phyloP scores from a whole-genome alignment of 345 rosid genomes.

The Turnera subulata region DNA sequence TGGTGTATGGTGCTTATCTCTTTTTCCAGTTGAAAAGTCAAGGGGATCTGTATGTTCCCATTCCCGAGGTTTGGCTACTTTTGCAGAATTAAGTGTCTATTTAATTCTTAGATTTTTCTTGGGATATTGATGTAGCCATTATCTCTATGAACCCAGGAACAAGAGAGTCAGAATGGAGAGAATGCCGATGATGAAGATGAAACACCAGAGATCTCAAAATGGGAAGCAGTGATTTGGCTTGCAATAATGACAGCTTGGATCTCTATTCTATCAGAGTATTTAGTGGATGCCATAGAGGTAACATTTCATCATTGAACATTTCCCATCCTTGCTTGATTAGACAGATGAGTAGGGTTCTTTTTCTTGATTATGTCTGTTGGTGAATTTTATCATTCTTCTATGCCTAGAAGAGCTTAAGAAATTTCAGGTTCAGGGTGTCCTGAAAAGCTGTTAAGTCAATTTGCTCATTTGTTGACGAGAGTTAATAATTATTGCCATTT shows the following conservation, averaged over 20 bases:
- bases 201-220: slow-evolving; percentile 69
- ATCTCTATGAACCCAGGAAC: slow-evolving; percentile 41
- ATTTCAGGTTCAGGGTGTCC: no score
- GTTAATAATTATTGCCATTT: no score
- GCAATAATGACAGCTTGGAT: slow-evolving; percentile 84
- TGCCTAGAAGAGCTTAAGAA: no score
- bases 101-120: slow-evolving; percentile 9
- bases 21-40: slow-evolving; percentile 73
- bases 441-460: no score
- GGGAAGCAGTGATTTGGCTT: slow-evolving; percentile 89
- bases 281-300: slow-evolving; percentile 91
- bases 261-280: slow-evolving; percentile 77
- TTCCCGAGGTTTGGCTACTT: slow-evolving; percentile 50
- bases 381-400: neutral
- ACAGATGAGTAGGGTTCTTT: neutral
- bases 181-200: slow-evolving; percentile 42
- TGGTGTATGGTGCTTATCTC: slow-evolving; percentile 82
- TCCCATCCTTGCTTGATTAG: neutral
- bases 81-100: slow-evolving; percentile 7
- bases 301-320: neutral
- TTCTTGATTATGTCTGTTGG: neutral
- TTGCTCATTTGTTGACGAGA: no score
- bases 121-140: slow-evolving; percentile 20
- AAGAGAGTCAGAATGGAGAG: slow-evolving; percentile 42
- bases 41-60: slow-evolving; percentile 43